phyloP scores from a whole-genome alignment of 2,329 filamentous ascomycete genomes.

The Celoporthe dispersa region DNA sequence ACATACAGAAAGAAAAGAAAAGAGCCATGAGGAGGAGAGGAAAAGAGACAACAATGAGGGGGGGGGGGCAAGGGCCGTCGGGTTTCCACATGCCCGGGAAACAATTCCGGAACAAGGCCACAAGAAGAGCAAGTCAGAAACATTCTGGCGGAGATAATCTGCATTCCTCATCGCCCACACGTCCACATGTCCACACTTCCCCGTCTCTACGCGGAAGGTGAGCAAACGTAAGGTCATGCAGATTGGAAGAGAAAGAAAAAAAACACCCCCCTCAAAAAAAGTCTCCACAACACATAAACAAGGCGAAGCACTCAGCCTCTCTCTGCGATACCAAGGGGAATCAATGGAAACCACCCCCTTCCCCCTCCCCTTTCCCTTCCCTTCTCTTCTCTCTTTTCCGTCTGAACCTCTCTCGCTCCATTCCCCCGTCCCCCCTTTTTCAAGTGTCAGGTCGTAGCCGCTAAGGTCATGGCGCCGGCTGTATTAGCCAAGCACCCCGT shows the following conservation, averaged over 20 bases:
- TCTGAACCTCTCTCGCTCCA: neutral
- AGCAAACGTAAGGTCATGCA: neutral
- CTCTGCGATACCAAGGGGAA: too few species aligned
- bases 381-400: neutral
- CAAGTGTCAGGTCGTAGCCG: constrained; percentile 2
- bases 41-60: neutral
- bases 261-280: neutral
- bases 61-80: neutral
- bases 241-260: too few species aligned
- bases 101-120: neutral
- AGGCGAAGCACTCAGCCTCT: neutral
- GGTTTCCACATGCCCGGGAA: neutral
- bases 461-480: constrained; percentile 4
- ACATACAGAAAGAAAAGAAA: neutral
- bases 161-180: neutral
- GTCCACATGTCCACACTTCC: neutral
- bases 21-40: neutral
- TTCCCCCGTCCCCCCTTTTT: neutral
- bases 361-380: too few species aligned
- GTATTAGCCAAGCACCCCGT: neutral
- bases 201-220: constrained; percentile 4
- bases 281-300: neutral
- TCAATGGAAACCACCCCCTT: neutral
- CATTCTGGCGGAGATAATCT: neutral
- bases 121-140: constrained; percentile 3